Evolutionary conservation across 805 yeast species (phyloP).

Genomic region (Nakazawaea ishiwadae): DNA sequence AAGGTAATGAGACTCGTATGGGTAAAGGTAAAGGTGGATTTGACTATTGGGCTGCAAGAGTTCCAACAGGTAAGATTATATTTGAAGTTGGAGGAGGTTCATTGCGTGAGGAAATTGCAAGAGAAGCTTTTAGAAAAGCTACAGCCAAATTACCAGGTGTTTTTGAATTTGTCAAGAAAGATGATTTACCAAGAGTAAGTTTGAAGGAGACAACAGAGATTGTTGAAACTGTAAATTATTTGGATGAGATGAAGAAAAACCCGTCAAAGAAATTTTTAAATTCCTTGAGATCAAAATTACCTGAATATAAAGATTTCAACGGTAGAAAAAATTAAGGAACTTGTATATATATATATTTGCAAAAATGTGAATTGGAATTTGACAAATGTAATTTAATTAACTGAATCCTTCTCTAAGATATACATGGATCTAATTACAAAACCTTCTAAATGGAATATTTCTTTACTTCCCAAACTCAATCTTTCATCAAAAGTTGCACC

Average conservation of each 20-base stretch:
- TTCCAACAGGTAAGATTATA: conserved; percentile 90
- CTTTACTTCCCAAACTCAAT: conserved; percentile 77
- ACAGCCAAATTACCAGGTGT: conserved; percentile 89
- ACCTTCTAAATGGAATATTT: conserved; percentile 93
- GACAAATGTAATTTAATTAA: conserved; percentile 5
- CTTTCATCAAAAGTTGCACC: conserved; percentile 81
- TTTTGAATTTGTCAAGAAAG: conserved; percentile 73
- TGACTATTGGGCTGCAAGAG: conserved; percentile 95
- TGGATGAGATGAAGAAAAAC: conserved; percentile 44
- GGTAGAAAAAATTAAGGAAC: conserved; percentile 20
- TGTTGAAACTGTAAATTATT: conserved; percentile 45
- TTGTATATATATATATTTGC: conserved; percentile 9
- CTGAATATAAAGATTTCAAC: conserved; percentile 42
- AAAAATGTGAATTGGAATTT: not conserved
- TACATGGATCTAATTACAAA: conserved; percentile 88
- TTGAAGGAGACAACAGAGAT: conserved; percentile 41
- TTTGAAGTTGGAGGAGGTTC: conserved; percentile 70
- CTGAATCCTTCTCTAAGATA: conserved; percentile 41
- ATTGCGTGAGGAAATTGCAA: conserved; percentile 84
- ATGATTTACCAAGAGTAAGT: conserved; percentile 68
- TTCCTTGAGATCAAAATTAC: conserved; percentile 41
- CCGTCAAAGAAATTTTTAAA: conserved; percentile 68
- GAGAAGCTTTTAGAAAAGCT: conserved; percentile 87
- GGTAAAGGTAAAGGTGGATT: conserved; percentile 99
- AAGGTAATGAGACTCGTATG: conserved; percentile 99